A percentile compares a stretch with the other conserved stretches of the same genome.
Evolutionary conservation across 106 monocot species (phyloP).

Genomic region (Acorus gramineus): DNA sequence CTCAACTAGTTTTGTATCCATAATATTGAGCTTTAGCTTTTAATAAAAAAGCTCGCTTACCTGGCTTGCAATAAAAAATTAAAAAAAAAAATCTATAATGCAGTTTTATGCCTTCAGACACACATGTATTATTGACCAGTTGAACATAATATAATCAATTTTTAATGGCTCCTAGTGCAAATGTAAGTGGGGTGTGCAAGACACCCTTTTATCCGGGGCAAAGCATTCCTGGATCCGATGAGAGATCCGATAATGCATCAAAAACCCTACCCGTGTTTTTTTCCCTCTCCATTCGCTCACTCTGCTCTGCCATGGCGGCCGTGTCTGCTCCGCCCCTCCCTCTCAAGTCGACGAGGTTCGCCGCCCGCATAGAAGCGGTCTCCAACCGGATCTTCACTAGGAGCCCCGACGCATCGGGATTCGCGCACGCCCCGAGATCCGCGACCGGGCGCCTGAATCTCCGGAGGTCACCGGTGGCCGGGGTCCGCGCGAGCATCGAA

Average conservation of each 20-base stretch:
- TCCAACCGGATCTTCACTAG: not conserved
- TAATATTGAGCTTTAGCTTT: too few relatives aligned
- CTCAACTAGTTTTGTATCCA: too few relatives aligned
- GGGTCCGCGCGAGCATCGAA: slow-evolving; percentile 1
- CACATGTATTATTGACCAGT: too few relatives aligned
- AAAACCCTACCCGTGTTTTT: not conserved
- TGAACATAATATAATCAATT: too few relatives aligned
- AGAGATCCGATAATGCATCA: not conserved
- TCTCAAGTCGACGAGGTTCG: not conserved
- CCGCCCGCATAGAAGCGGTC: not conserved
- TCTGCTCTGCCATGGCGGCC: slow-evolving; percentile 11
- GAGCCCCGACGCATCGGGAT: not conserved
- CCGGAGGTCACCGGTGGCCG: not conserved
- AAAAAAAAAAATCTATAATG: too few relatives aligned
- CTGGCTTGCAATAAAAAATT: too few relatives aligned
- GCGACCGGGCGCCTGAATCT: not conserved
- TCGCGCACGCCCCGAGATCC: not conserved
- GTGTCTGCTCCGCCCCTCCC: not conserved
- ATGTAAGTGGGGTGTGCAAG: too few relatives aligned
- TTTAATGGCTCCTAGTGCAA: too few relatives aligned
- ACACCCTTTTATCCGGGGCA: too few relatives aligned
- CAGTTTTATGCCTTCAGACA: too few relatives aligned
- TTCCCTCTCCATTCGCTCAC: not conserved
- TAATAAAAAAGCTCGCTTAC: too few relatives aligned
- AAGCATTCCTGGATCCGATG: too few relatives aligned